These are phyloP conservation scores for Nidularia sp. DNA, from an alignment of 768 basidiomycete genomes.

Conservation along the genomic window DNA sequence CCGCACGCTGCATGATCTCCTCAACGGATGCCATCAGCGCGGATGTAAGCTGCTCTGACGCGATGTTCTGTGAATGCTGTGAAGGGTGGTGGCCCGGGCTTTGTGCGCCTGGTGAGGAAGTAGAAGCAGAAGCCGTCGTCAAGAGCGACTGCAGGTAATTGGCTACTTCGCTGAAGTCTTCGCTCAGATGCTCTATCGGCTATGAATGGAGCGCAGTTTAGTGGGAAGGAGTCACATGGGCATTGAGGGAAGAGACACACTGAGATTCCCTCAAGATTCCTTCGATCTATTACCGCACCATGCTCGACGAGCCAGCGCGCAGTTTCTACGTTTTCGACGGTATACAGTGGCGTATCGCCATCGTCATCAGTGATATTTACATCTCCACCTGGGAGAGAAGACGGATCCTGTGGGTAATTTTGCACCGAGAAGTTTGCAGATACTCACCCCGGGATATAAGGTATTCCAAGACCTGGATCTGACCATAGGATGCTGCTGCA, in stretches of 20 bases:
- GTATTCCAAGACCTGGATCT: slow-evolving; percentile 70
- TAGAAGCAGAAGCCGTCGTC: slow-evolving; percentile 14
- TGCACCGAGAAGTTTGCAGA: slow-evolving; percentile 3
- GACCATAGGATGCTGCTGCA: slow-evolving; percentile 91
- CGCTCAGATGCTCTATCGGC: slow-evolving; percentile 48
- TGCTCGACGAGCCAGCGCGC: slow-evolving; percentile 76
- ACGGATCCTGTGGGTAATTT: slow-evolving; percentile 4
- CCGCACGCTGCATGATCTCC: slow-evolving; percentile 54
- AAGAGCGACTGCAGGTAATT: slow-evolving; percentile 48
- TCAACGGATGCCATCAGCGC: slow-evolving; percentile 62
- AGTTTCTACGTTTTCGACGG: slow-evolving; percentile 77
- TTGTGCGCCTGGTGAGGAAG: slow-evolving; percentile 5
- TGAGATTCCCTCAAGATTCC: slow-evolving; percentile 71
- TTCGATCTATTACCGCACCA: slow-evolving; percentile 61
- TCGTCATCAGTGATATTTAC: slow-evolving; percentile 84
- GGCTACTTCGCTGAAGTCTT: slow-evolving; percentile 70
- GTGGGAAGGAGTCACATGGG: no score
- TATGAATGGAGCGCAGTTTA: background rate
- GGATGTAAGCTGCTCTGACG: slow-evolving; percentile 68
- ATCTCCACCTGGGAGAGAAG: slow-evolving; percentile 59
- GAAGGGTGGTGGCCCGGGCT: slow-evolving; percentile 33
- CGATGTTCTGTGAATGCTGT: slow-evolving; percentile 63
- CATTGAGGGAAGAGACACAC: slow-evolving; percentile 40
- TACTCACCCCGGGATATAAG: slow-evolving; percentile 63
- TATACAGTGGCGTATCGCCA: slow-evolving; percentile 90